Evolutionary conservation across 2,329 filamentous ascomycete genomes (phyloP), one percentile per base, ranked within the genome.

Genomic region (Lachnellula hyalina): DNA sequence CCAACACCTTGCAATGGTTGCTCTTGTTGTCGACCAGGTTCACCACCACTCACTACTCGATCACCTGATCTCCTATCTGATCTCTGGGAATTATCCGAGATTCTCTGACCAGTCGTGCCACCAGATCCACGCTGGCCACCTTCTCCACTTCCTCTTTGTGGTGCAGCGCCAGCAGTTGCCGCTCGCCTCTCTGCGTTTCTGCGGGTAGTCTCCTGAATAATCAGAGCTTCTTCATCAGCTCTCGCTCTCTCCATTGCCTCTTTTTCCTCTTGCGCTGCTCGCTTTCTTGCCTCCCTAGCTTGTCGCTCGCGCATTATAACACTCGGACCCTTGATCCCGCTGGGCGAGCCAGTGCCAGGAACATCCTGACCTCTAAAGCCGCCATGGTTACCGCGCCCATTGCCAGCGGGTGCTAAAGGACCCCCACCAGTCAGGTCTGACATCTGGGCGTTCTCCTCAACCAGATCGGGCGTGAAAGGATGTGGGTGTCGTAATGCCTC

Each of bases 371-470:
- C 73, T 48, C 78, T 74, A 12, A 76, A 67, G 54, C 53, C 76
- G 61, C 81, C 83, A 77, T 84, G 83, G 64, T 74, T 74, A 45
- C 76, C 68, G 53, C 82, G 82, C 76, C 84, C 83, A 67, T 75
- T 75, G 62, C 81, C 81, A 68, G 81, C 81, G 61, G 80, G 77
- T 61, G 75, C 71, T 63, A 75, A 73, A 64, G 79, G 76, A 61
- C 77, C 75, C 66, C 77, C 77, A 68, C 83, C 81, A 67, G 83
- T 79, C 65, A 96, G 78, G 71, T 96, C 92, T 64, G 92, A 88
- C 92, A 99, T 97, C 67, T 84, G 83, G 64, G 92, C 89, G 80
- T 89, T 87, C 76, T 96, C 89, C 78, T 99, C 94, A 58, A 86
- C 80, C 63, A 86, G 75, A 72, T 96, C 91, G 23, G 88, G 81